Base-by-base conservation (phyloP, 108 stramenopile genomes). In the Epithemia pelagica region DNA sequence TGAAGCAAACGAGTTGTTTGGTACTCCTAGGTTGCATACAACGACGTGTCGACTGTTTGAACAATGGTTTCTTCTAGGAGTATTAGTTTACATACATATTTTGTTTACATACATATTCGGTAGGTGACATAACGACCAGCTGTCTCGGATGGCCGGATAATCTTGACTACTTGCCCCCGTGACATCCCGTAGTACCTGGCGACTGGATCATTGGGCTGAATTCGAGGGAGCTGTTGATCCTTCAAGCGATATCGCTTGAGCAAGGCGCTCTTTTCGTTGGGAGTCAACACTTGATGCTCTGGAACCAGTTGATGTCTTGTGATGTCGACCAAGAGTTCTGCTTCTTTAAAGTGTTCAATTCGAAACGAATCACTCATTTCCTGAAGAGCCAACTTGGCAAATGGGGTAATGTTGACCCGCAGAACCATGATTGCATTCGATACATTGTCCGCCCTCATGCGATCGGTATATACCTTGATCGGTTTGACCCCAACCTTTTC, bases 121-220 rank as follows among this genome's bases (percentile, higher is more conserved):
- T 99, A 99, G 0, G 99, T 99, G 24, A 99, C 96, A 74, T 99
- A 99, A 15, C 99, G 87, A 18, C 99, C 99, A 8, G 99, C 99
- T 28, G 99, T 99, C 68, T 99, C 99, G 32, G 88, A 90, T 10
- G 97, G 96, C 61, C 99, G 89, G 67, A 98, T 98, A 72, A 99
- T 99, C 72, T 99, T 98, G 31, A 99, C 97, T 20, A 99, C 98
- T 62, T 96, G 85, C 26, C 97, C 97, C 61, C 95, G 74, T 70
- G 87, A 90, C 96, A 99, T 88, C 32, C 99, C 99, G 74, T 94
- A 99, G 71, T 97, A 99, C 33, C 99, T 73, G 1, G 98, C 97
- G 8, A 99, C 92, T 22, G 99, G 99, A 78, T 99, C 99, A 57
- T 91, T 94, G 8, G 86, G 80, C 68, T 98, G 98, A 68, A 99